Conservation (phyloP, 257 asterid genomes). For the Solanum pimpinellifolium region DNA sequence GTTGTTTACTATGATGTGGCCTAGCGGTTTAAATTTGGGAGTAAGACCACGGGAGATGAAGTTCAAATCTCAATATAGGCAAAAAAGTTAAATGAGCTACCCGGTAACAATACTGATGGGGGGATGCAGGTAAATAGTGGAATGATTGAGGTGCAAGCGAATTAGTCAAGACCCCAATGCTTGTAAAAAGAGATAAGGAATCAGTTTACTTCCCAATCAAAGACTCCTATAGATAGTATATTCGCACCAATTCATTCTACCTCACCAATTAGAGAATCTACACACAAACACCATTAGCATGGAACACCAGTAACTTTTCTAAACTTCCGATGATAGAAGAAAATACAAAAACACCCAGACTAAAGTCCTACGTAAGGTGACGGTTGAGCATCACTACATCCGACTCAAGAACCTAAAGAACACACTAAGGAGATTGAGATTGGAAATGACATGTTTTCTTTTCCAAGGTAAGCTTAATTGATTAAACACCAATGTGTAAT, state of each 20-base stretch:
- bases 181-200: background rate
- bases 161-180: background rate
- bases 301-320: background rate
- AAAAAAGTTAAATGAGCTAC: background rate
- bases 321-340: background rate
- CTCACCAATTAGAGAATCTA: background rate
- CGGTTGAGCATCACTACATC: conserved; percentile 45
- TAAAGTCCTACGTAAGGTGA: conserved; percentile 30
- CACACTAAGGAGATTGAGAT: background rate
- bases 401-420: conserved; percentile 37
- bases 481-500: background rate
- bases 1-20: background rate
- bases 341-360: background rate
- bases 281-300: background rate
- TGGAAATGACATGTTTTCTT: background rate
- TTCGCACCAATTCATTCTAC: background rate
- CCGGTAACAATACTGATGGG: background rate
- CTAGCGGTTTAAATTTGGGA: background rate
- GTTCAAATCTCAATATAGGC: background rate
- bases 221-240: background rate
- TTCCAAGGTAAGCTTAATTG: background rate
- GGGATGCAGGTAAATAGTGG: background rate
- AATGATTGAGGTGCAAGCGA: background rate
- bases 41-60: background rate
- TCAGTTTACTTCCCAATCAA: background rate